Evolutionary conservation across 257 asterid genomes (phyloP).

Genomic region (Galeopsis tetrahit): DNA sequence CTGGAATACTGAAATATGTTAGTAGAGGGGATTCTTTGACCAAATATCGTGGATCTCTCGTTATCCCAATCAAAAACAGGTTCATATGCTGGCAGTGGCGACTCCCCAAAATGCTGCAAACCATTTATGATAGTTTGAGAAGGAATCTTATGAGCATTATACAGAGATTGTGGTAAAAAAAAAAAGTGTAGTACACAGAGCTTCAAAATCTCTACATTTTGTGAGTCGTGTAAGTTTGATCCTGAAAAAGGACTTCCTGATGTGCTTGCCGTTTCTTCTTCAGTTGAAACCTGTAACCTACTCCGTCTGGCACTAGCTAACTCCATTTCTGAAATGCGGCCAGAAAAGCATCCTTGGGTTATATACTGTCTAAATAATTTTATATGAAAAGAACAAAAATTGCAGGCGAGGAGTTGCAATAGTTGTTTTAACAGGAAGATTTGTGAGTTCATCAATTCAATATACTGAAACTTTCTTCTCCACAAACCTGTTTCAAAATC

Average conservation of each 20-base stretch:
- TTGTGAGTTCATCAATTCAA: constrained; percentile 22
- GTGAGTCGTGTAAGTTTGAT: constrained; percentile 51
- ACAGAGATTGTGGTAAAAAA: constrained; percentile 22
- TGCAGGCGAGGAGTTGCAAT: constrained; percentile 16
- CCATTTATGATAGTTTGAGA: constrained; percentile 28
- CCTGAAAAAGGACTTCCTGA: constrained; percentile 70
- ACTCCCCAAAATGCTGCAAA: constrained; percentile 97
- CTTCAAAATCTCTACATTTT: constrained; percentile 57
- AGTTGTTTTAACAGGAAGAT: constrained; percentile 25
- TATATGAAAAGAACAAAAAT: background rate
- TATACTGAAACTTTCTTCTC: constrained; percentile 9
- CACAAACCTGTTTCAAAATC: constrained; percentile 88
- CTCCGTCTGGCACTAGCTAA: constrained; percentile 78
- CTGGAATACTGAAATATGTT: constrained; percentile 83
- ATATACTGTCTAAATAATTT: background rate
- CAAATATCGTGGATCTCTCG: constrained; percentile 91
- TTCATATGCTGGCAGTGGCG: constrained; percentile 95
- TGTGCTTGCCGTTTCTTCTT: constrained; percentile 81
- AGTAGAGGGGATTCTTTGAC: constrained; percentile 88
- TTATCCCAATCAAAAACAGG: constrained; percentile 98
- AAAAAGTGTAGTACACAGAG: constrained; percentile 37
- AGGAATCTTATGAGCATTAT: constrained; percentile 16
- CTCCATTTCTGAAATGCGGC: constrained; percentile 67
- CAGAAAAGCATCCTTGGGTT: constrained; percentile 32
- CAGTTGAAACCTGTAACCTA: constrained; percentile 65